Conservation (phyloP, 2,329 filamentous ascomycete genomes). For the Ilyonectria robusta region DNA sequence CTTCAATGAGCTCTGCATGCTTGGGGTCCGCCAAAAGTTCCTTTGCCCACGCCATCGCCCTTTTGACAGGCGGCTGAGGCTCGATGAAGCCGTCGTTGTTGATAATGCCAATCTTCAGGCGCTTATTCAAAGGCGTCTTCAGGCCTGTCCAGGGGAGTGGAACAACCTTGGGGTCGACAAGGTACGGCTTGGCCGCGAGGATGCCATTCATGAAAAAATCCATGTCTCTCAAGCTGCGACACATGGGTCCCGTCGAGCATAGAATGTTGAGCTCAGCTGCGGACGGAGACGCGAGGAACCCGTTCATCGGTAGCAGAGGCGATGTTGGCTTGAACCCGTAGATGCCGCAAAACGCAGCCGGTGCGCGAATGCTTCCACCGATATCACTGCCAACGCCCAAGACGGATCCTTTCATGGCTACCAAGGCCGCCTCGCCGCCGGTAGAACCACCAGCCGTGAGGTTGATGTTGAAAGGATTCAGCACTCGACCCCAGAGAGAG, state of each 20-base stretch:
- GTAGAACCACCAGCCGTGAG: slow-evolving; percentile 74
- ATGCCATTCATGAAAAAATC: slow-evolving; percentile 37
- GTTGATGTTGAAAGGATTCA: slow-evolving; percentile 73
- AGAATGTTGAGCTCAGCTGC: slow-evolving; percentile 53
- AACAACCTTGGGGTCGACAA: slow-evolving; percentile 48
- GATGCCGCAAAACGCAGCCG: slow-evolving; percentile 50
- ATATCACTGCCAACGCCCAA: slow-evolving; percentile 58
- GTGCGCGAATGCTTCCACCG: slow-evolving; percentile 52
- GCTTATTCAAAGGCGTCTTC: slow-evolving; percentile 18
- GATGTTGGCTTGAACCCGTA: slow-evolving; percentile 43
- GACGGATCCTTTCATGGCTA: slow-evolving; percentile 56
- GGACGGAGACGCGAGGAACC: slow-evolving; percentile 42
- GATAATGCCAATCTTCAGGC: slow-evolving; percentile 60
- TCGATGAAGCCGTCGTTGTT: slow-evolving; percentile 54
- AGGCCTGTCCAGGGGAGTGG: slow-evolving; percentile 51
- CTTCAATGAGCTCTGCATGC: slow-evolving; percentile 40
- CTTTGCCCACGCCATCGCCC: slow-evolving; percentile 55
- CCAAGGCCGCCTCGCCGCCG: slow-evolving; percentile 65
- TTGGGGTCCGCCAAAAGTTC: slow-evolving; percentile 36
- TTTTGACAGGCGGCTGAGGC: slow-evolving; percentile 56
- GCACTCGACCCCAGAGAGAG: slow-evolving; percentile 70
- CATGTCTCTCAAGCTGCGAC: slow-evolving; percentile 43
- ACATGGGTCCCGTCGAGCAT: slow-evolving; percentile 47
- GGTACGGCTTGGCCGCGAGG: slow-evolving; percentile 35
- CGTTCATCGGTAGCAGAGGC: slow-evolving; percentile 46